phyloP scores from a whole-genome alignment of 2,329 filamentous ascomycete genomes.

The Arthrobotrys sphaeroides region DNA sequence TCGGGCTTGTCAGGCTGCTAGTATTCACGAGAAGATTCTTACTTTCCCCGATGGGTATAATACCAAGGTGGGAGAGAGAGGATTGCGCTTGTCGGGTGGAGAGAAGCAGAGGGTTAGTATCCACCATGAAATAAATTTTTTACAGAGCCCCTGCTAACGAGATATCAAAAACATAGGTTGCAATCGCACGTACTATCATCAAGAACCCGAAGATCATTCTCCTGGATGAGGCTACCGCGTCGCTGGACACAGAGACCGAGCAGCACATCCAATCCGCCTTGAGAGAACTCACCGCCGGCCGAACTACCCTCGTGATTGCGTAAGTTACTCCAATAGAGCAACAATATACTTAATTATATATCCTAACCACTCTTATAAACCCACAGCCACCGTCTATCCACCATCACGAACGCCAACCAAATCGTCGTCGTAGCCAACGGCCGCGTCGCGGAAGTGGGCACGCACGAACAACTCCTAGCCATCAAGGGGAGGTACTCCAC shows the following conservation, averaged over 20 bases:
- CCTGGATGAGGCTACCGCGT: slow-evolving; percentile 90
- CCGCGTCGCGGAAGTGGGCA: slow-evolving; percentile 79
- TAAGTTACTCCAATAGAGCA: slow-evolving; percentile 62
- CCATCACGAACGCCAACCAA: slow-evolving; percentile 84
- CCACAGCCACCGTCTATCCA: slow-evolving; percentile 78
- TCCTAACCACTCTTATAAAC: slow-evolving; percentile 3
- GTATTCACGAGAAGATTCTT: slow-evolving; percentile 91
- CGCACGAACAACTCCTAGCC: slow-evolving; percentile 77
- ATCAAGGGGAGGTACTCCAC: slow-evolving; percentile 77
- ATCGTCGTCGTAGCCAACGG: slow-evolving; percentile 82
- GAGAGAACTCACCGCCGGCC: slow-evolving; percentile 79
- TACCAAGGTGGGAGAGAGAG: slow-evolving; percentile 90
- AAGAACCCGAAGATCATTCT: slow-evolving; percentile 93
- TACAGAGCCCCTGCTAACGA: not conserved
- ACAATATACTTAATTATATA: not conserved
- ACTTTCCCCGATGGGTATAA: slow-evolving; percentile 87
- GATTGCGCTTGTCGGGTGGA: slow-evolving; percentile 84
- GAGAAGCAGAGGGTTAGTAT: slow-evolving; percentile 78
- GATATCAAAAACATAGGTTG: slow-evolving; percentile 68
- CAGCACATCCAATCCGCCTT: slow-evolving; percentile 91
- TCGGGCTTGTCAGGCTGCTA: slow-evolving; percentile 82
- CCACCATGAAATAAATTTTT: not conserved
- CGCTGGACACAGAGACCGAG: slow-evolving; percentile 89
- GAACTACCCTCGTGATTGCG: slow-evolving; percentile 95
- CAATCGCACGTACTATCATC: slow-evolving; percentile 90